Conservation (phyloP, 352 stramenopile species). For the Pythium utonaiense region DNA sequence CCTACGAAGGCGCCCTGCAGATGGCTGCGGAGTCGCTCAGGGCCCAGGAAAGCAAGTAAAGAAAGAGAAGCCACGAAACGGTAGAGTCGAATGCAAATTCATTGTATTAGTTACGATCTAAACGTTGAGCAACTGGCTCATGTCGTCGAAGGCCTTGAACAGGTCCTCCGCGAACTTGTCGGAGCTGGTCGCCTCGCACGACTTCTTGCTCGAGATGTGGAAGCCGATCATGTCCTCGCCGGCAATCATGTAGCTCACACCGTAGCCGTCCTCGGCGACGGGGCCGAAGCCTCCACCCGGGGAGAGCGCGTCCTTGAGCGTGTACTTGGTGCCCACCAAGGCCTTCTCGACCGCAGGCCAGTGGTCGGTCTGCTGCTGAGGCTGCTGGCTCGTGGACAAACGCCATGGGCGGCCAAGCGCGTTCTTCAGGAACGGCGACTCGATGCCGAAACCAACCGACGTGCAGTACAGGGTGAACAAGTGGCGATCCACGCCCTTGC, state of each 20-base stretch:
- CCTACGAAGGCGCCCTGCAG: conserved; percentile 91
- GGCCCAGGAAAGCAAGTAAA: conserved; percentile 15
- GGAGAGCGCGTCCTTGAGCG: conserved; percentile 55
- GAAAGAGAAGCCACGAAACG: neutral
- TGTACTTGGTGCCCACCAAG: conserved; percentile 48
- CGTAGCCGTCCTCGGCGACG: conserved; percentile 88
- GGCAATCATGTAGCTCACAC: conserved; percentile 90
- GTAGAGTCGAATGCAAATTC: conserved; percentile 3
- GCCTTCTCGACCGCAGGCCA: conserved; percentile 73
- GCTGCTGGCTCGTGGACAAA: conserved; percentile 88
- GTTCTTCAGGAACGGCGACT: conserved; percentile 87
- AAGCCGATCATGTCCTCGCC: conserved; percentile 88
- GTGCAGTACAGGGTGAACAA: conserved; percentile 94
- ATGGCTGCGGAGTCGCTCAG: conserved; percentile 89
- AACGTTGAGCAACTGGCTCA: conserved; percentile 44
- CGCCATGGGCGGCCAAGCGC: conserved; percentile 83
- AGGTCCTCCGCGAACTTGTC: conserved; percentile 79
- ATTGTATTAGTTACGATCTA: conserved; percentile 7
- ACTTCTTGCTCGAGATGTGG: conserved; percentile 89
- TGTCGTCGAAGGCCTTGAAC: conserved; percentile 75
- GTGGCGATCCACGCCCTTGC: conserved; percentile 93
- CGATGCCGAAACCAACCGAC: conserved; percentile 81
- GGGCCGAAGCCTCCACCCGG: conserved; percentile 88
- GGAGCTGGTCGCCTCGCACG: conserved; percentile 66
- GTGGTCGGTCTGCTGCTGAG: conserved; percentile 85